Evolutionary conservation across 805 yeast genomes (phyloP).

Genomic region (Wickerhamiella brachini): DNA sequence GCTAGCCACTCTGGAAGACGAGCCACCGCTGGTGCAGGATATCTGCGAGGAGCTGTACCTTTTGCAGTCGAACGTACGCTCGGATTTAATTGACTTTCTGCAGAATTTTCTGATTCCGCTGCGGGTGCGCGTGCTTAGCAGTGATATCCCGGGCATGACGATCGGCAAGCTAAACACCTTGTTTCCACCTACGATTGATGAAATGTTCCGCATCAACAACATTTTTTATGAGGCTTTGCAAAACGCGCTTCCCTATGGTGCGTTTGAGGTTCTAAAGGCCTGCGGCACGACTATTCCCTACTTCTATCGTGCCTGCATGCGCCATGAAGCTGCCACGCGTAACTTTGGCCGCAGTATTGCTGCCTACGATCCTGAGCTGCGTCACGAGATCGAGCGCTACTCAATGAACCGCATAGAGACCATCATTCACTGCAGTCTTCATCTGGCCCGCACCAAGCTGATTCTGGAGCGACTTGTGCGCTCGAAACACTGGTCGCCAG

Average conservation of each 20-base stretch:
- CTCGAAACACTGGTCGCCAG: constrained; percentile 33
- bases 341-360: constrained; percentile 38
- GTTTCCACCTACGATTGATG: constrained; percentile 93
- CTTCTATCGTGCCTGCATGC: constrained; percentile 81
- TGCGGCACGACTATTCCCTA: constrained; percentile 76
- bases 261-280: constrained; percentile 63
- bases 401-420: constrained; percentile 42
- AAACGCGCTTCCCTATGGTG: constrained; percentile 53
- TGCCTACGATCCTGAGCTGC: constrained; percentile 29
- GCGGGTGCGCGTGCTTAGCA: constrained; percentile 51
- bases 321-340: constrained; percentile 87
- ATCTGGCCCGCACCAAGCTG: constrained; percentile 55
- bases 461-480: constrained; percentile 48
- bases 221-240: constrained; percentile 64
- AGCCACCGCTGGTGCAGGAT: constrained; percentile 31
- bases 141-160: constrained; percentile 37
- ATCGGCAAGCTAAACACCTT: constrained; percentile 57
- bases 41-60: constrained; percentile 53
- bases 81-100: constrained; percentile 55
- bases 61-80: constrained; percentile 63
- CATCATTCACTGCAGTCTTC: constrained; percentile 55
- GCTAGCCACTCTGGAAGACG: constrained; percentile 14
- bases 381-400: constrained; percentile 22
- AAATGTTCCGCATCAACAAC: constrained; percentile 79
- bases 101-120: constrained; percentile 71